These are phyloP conservation scores for Globisporangium ultimum DNA, from an alignment of 352 stramenopile species.

Conservation along the genomic window DNA sequence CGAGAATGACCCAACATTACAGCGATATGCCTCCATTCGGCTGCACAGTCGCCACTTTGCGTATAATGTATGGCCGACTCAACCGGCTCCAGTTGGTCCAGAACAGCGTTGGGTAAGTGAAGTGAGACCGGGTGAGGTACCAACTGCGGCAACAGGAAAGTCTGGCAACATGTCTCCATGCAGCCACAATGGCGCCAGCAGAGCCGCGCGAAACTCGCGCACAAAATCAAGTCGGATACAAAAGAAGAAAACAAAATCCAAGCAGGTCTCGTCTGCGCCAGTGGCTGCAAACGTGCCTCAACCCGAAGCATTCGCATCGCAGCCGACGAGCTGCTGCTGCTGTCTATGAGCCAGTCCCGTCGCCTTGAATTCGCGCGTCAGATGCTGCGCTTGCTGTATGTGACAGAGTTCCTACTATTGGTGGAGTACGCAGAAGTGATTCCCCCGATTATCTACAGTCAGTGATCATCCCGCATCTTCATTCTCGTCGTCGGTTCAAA, in stretches of 20 bases:
- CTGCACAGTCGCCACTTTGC: too few species aligned
- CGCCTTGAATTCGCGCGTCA: conserved; percentile 3
- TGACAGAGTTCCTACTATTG: conserved; percentile 20
- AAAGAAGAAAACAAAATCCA: too few species aligned
- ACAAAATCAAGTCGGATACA: too few species aligned
- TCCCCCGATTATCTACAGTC: conserved; percentile 22
- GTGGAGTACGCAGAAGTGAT: conserved; percentile 23
- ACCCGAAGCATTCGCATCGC: not conserved
- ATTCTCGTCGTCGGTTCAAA: not conserved
- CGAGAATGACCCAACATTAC: not conserved
- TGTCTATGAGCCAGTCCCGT: not conserved
- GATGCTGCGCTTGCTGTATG: conserved; percentile 7
- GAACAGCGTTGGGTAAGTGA: too few species aligned
- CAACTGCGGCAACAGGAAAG: too few species aligned
- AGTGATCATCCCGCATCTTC: not conserved
- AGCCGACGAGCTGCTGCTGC: not conserved
- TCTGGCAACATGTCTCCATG: too few species aligned
- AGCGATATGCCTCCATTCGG: not conserved
- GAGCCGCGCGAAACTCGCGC: too few species aligned
- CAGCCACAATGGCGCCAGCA: too few species aligned
- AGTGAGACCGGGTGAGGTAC: too few species aligned
- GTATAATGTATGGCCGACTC: too few species aligned
- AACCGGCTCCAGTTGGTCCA: too few species aligned
- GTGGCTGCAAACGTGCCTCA: not conserved
- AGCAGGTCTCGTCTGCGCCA: not conserved